These are phyloP conservation scores for Populus deltoides DNA, from an alignment of 345 rosid species.

Conservation along the genomic window DNA sequence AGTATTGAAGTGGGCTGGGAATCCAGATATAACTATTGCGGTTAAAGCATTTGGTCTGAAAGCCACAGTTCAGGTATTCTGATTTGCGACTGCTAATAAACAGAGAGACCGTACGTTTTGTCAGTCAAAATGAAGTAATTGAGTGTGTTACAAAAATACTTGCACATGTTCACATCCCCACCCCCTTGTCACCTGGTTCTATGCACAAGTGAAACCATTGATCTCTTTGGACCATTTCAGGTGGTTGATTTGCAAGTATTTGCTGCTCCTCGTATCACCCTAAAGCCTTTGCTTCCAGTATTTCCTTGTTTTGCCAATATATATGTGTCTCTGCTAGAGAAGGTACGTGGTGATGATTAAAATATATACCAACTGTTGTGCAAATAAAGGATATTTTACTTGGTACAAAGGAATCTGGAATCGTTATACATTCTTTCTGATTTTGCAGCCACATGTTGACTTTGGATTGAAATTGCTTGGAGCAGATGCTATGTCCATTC, in stretches of 20 bases:
- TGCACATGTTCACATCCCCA: neutral
- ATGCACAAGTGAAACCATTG: neutral
- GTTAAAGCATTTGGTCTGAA: conserved; percentile 34
- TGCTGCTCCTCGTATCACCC: conserved; percentile 79
- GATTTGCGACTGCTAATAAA: neutral
- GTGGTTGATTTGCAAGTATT: conserved; percentile 91
- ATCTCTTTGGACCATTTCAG: conserved; percentile 36
- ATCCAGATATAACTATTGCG: conserved; percentile 25
- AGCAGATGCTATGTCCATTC: conserved; percentile 95
- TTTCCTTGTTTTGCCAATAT: conserved; percentile 95
- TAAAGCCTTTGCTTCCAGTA: conserved; percentile 86
- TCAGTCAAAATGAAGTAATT: neutral
- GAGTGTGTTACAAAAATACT: neutral
- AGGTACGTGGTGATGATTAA: conserved; percentile 41
- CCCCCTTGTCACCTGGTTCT: neutral
- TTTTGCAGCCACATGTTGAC: conserved; percentile 87
- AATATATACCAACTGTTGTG: neutral
- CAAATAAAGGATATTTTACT: neutral
- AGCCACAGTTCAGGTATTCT: conserved; percentile 31
- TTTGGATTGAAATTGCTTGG: conserved; percentile 91
- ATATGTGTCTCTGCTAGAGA: conserved; percentile 84
- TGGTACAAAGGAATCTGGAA: neutral
- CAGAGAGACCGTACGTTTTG: neutral
- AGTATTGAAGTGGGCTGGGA: conserved; percentile 34
- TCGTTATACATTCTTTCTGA: conserved; percentile 4